Base-by-base conservation (phyloP, 352 stramenopile genomes). In the Peronospora farinosa region DNA sequence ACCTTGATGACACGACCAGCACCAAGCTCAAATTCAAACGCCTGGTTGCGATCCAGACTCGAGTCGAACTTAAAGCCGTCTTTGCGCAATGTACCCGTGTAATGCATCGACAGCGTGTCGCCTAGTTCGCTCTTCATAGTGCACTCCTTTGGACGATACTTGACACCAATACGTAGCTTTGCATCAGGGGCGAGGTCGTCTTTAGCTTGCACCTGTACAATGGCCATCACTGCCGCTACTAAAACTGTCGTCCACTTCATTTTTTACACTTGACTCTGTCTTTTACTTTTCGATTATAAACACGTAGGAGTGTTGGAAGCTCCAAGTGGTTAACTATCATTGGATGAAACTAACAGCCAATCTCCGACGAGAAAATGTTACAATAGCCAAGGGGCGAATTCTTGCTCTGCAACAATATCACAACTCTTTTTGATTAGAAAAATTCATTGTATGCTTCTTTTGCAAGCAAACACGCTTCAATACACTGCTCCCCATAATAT, bases 41-140 rank as follows among this genome's bases (percentile, higher is more conserved):
- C 95, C 60, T 76, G 48, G 53, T 91, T 90, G 54, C 95, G 92
- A 54, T 97, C 90, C 54, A 97, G 77, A 28, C 88, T 98, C 49
- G 88, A 97, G 75, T 99, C 96, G 65, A 99, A 99, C 62, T 98
- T 92, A 55, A 84, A 96, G 46, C 96, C 96, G 69, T 98, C 91
- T 62, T 96, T 97, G 60, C 78, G 84, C 30, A 98, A 67, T 25
- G 81, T 97, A 35, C 96, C 96, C 39, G 89, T 97, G 84, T 98
- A 98, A 76, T 98, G 89, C 62, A 97, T 97, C 47, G 85, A 96
- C 21, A 98, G 78, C 61, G 93, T 85, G 60, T 92, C 84, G 25
- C 91, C 91, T 43, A 67, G 51, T 58, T 86, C 60, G 52, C 64
- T 87, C 77, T 89, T 91, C 52, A 77, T 65, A 10, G 56, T 52